These are phyloP conservation scores for Escovopsis sp. DNA, from an alignment of 2,329 filamentous ascomycete genomes.

Conservation along the genomic window DNA sequence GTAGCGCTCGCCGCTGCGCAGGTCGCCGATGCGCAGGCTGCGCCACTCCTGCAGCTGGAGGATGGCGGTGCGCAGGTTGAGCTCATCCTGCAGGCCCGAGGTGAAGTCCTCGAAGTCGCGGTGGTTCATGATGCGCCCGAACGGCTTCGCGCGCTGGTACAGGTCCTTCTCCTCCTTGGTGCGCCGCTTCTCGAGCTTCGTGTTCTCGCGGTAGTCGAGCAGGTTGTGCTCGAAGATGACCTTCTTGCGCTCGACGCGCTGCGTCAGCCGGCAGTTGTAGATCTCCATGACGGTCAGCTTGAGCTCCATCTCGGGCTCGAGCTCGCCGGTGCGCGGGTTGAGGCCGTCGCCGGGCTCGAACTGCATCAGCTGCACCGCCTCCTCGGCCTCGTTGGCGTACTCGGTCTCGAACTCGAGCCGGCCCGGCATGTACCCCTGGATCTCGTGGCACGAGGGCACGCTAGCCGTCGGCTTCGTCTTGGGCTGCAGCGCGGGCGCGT, in stretches of 20 bases:
- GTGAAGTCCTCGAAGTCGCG: slow-evolving; percentile 78
- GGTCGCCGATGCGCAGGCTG: slow-evolving; percentile 64
- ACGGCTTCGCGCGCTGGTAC: slow-evolving; percentile 86
- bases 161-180: slow-evolving; percentile 91
- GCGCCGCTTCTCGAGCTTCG: slow-evolving; percentile 77
- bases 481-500: slow-evolving; percentile 65
- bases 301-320: slow-evolving; percentile 91
- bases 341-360: slow-evolving; percentile 93
- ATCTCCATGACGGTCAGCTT: slow-evolving; percentile 98
- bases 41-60: slow-evolving; percentile 89
- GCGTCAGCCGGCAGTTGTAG: slow-evolving; percentile 83
- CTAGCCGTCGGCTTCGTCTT: slow-evolving; percentile 94
- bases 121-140: slow-evolving; percentile 91
- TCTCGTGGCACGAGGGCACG: slow-evolving; percentile 91
- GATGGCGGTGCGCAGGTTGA: slow-evolving; percentile 82
- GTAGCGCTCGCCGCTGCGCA: slow-evolving; percentile 80
- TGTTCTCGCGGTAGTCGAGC: slow-evolving; percentile 86
- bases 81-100: slow-evolving; percentile 74
- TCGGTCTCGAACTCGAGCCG: slow-evolving; percentile 95
- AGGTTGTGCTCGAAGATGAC: slow-evolving; percentile 92
- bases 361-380: slow-evolving; percentile 95
- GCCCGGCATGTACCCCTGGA: slow-evolving; percentile 97
- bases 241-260: slow-evolving; percentile 86
- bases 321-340: slow-evolving; percentile 66
- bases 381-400: slow-evolving; percentile 93